Conservation (phyloP, 441 rosid species). For the Populus tomentosa region DNA sequence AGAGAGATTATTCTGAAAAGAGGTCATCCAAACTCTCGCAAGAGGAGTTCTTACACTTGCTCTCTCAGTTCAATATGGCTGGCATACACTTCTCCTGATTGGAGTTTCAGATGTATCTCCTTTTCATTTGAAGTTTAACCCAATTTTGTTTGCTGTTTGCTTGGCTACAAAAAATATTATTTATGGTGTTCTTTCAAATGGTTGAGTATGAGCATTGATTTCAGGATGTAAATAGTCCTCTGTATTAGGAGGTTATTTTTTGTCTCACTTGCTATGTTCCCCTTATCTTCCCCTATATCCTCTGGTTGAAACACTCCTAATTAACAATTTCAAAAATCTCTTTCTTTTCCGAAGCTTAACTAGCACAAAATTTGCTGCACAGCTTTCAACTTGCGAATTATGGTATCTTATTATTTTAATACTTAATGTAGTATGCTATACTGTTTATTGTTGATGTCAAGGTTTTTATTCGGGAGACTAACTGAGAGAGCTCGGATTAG, state of each 20-base stretch:
- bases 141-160: conserved; percentile 17
- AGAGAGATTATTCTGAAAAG: conserved; percentile 65
- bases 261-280: neutral
- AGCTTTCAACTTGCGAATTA: neutral
- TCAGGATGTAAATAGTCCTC: neutral
- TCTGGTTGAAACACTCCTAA: neutral
- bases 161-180: neutral
- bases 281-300: neutral
- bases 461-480: neutral
- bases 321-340: neutral
- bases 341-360: neutral
- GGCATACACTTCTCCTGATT: conserved; percentile 60
- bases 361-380: neutral
- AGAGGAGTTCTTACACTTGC: conserved; percentile 72
- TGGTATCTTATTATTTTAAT: too few relatives aligned
- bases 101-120: neutral
- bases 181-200: neutral
- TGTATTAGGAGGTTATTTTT: neutral
- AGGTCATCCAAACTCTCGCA: conserved; percentile 76
- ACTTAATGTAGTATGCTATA: neutral
- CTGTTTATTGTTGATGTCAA: neutral
- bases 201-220: neutral
- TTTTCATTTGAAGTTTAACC: neutral
- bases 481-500: neutral
- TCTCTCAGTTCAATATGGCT: conserved; percentile 79